Evolutionary conservation across 2,329 filamentous ascomycete species (phyloP).

Genomic region (Pseudocercospora vitis): DNA sequence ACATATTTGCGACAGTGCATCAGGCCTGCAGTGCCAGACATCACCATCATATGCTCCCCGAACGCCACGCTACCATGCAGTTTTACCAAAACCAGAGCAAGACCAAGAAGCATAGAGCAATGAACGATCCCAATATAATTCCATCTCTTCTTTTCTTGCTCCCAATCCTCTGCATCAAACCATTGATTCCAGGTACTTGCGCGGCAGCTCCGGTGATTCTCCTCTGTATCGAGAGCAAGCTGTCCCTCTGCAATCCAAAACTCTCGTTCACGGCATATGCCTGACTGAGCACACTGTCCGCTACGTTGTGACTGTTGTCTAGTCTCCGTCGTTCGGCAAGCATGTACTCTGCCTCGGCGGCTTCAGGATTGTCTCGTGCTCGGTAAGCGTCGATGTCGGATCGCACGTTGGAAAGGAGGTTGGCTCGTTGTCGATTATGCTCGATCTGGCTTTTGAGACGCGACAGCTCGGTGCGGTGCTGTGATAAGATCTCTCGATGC

Average conservation of each 20-base stretch:
- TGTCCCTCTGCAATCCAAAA: slow-evolving; percentile 84
- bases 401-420: slow-evolving; percentile 85
- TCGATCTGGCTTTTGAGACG: slow-evolving; percentile 72
- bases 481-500: slow-evolving; percentile 82
- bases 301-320: slow-evolving; percentile 85
- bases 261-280: slow-evolving; percentile 95
- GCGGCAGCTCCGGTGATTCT: slow-evolving; percentile 86
- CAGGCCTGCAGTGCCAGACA: neutral
- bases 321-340: slow-evolving; percentile 81
- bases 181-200: slow-evolving; percentile 90
- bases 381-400: slow-evolving; percentile 91
- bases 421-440: slow-evolving; percentile 80
- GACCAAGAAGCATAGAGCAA: slow-evolving; percentile 86
- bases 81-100: slow-evolving; percentile 72
- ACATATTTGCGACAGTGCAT: neutral
- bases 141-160: slow-evolving; percentile 93
- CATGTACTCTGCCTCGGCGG: slow-evolving; percentile 95
- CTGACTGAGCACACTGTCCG: slow-evolving; percentile 87
- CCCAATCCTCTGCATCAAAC: slow-evolving; percentile 86
- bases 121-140: slow-evolving; percentile 86
- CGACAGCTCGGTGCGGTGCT: slow-evolving; percentile 79
- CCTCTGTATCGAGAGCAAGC: slow-evolving; percentile 81
- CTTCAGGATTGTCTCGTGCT: slow-evolving; percentile 66
- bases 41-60: neutral
- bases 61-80: neutral